These are phyloP conservation scores for Paracoccidioides lutzii DNA, from an alignment of 2,329 filamentous ascomycete genomes.

Conservation along the genomic window DNA sequence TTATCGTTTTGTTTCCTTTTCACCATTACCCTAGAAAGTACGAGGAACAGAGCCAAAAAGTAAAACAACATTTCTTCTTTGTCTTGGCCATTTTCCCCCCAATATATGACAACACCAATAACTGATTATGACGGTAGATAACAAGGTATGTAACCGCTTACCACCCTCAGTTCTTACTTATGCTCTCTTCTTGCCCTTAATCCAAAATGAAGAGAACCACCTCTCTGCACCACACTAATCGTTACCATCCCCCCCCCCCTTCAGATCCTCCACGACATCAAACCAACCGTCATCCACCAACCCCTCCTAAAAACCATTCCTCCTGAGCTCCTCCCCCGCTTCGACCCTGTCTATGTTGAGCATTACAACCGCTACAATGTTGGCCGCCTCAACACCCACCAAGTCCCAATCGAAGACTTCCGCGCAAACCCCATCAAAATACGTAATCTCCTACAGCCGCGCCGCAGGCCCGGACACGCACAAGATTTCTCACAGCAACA, in stretches of 20 bases:
- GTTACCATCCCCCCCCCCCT: neutral
- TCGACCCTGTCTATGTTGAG: slow-evolving; percentile 30
- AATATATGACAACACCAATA: too few relatives aligned
- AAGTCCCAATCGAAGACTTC: slow-evolving; percentile 29
- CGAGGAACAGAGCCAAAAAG: too few relatives aligned
- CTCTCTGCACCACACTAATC: slow-evolving; percentile 6
- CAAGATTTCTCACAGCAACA: slow-evolving; percentile 29
- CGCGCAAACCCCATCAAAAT: slow-evolving; percentile 29
- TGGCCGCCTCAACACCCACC: slow-evolving; percentile 31
- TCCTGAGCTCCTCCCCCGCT: slow-evolving; percentile 22
- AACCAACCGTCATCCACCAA: slow-evolving; percentile 16
- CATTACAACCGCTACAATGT: slow-evolving; percentile 33
- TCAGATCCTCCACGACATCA: slow-evolving; percentile 16
- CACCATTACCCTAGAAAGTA: too few relatives aligned
- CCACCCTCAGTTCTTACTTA: too few relatives aligned
- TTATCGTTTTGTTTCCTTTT: too few relatives aligned
- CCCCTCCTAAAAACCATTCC: slow-evolving; percentile 34
- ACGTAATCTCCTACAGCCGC: slow-evolving; percentile 28
- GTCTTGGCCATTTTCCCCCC: too few relatives aligned
- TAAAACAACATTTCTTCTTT: too few relatives aligned
- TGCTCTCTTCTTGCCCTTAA: neutral
- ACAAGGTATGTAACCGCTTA: neutral
- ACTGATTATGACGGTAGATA: neutral
- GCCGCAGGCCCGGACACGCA: slow-evolving; percentile 24
- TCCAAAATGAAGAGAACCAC: neutral